A percentile compares a stretch with the other conserved stretches of the same genome.
These are phyloP conservation scores for Penicillium flavigenum DNA, from an alignment of 495 filamentous ascomycete species.

Conservation along the genomic window DNA sequence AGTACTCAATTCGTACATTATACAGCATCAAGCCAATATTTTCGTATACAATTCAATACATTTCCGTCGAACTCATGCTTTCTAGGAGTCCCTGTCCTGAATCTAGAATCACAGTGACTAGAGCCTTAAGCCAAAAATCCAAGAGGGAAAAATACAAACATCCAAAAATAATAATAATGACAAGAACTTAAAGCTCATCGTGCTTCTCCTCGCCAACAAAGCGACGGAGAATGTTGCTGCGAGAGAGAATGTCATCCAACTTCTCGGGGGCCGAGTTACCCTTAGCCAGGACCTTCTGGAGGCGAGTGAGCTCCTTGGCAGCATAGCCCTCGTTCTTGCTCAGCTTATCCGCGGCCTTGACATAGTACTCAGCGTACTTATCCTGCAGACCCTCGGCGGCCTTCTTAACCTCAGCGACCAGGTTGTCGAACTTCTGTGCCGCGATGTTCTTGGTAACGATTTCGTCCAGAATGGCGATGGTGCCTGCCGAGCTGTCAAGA, in stretches of 20 bases:
- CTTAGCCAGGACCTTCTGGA: constrained; percentile 80
- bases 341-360: constrained; percentile 85
- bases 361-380: constrained; percentile 91
- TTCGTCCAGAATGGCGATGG: constrained; percentile 71
- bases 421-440: constrained; percentile 51
- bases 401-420: constrained; percentile 66
- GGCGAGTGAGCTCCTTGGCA: constrained; percentile 78
- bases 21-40: constrained; percentile 15
- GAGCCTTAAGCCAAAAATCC: not conserved
- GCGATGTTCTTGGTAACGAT: constrained; percentile 67
- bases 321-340: constrained; percentile 72
- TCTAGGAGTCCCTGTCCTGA: not conserved
- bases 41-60: constrained; percentile 6
- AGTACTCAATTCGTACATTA: constrained; percentile 19
- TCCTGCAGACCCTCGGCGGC: constrained; percentile 65
- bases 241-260: constrained; percentile 80
- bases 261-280: constrained; percentile 82
- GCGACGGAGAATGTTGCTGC: constrained; percentile 83
- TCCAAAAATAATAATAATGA: constrained; percentile 2
- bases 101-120: not conserved
- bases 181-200: constrained; percentile 64
- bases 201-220: constrained; percentile 56
- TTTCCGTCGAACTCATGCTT: not conserved
- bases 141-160: constrained; percentile 12
- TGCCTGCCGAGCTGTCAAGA: constrained; percentile 77